Base-by-base conservation (phyloP, 129 eudicot species). In the Flaveria trinervia region DNA sequence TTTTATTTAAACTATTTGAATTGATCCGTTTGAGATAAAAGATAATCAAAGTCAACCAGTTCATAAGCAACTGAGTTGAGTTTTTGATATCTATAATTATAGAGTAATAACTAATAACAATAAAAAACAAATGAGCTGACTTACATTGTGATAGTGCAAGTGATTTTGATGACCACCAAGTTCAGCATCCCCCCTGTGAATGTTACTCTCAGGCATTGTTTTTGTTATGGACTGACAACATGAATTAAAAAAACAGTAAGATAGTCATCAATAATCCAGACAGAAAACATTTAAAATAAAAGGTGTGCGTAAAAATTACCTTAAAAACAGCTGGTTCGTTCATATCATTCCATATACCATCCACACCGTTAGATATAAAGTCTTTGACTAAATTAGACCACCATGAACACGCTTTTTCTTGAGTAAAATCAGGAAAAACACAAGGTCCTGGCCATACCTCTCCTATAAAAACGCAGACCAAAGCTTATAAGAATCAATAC, bases 301-400 rank as follows among this genome's bases (percentile, higher is more conserved):
- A 56, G 57, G 36, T 49, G 54, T 48, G 48, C 69, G 12, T 23
- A 5, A 77, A 70, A 1, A 52, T 76, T 65, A 94, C 99, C 97
- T 91, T 89, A 65, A 91, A 87, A 9, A 94, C 83, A 45, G 96
- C 94, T n/a, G 99, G 99, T 84, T 94, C 99, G 43, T 94, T 91
- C 99, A 94, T 94, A 77, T 94, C 99, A 79, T 94, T 94, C 99
- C 99, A 94, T 85, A 91, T 87, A 77, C 99, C 99, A 86, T 91
- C 99, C 71, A 94, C 99, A 14, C 99, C 99, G 61, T 89, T 87
- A 28, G 87, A 73, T 69, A 84, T 68, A 79, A 91, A 94, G 39
- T 84, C 97, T 82, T 85, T 91, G 43, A 94, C 99, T 73, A 94
- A 79, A 78, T 77, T 71, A 65, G 93, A 86, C 99, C 99, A 94